Evolutionary conservation across 2,329 filamentous ascomycete genomes (phyloP), one percentile per base, ranked within the genome.

Genomic region (Diaporthe velutina): DNA sequence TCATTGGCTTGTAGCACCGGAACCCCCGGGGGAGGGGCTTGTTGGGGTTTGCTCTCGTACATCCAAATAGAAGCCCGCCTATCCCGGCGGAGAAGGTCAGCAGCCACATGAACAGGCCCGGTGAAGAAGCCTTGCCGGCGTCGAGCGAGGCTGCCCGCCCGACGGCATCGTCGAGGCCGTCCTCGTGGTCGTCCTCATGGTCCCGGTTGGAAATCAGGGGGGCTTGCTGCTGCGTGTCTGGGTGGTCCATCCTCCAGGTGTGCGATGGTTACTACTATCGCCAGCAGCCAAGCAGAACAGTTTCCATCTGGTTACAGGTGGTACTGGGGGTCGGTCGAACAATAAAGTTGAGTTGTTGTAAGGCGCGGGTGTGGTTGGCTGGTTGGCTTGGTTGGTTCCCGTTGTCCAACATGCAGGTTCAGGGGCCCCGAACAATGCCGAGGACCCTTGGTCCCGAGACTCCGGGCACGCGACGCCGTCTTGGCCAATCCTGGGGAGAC

Each of bases 61-160:
- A 94, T 79, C 92, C 92, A 84, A 94, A 93, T 0, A 94, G 80
- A 1, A 94, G 84, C 9, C 92, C 92, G 78, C 90, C 92, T 71
- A 93, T 92, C 7, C 92, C 91, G 15, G 92, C 92, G 15, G 91
- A 90, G 67, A 92, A 83, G 4, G 91, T 92, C 76, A 94, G 83
- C 19, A 91, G 80, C 86, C 91, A 90, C 42, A 93, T 86, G 76
- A 91, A 92, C 28, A 86, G 70, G 3, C 89, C 86, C 4, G 87
- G 86, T n/a, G 77, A 61, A 13, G 75, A 74, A 5, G 70, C 17
- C 10, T 71, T 54, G 5, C 35, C 60, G 10, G 74, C 77, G 57
- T 68, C 74, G 28, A 33, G 25, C 22, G 60, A 33, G 57, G 67
- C 76, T 33, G 78, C 70, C 52, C 79, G 75, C 4, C 40, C 67